Base-by-base conservation (phyloP, 2,329 filamentous ascomycete species). In the Lasiodiplodia gonubiensis region DNA sequence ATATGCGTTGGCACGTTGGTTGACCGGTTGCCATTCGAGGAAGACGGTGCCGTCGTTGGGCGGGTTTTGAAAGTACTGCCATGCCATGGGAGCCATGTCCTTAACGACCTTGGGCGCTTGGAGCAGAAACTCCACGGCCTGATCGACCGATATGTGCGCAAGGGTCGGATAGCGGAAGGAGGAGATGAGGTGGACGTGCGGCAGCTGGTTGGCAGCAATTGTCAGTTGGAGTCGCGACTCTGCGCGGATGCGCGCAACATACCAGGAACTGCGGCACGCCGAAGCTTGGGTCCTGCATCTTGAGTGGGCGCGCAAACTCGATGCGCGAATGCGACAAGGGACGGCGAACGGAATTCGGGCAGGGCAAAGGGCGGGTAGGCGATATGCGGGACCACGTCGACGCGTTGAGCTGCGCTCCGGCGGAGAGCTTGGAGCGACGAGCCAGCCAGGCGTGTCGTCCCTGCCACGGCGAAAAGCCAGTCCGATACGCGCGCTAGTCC, bases 181-280 rank as follows among this genome's bases (percentile, higher is more conserved):
- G 59, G 93, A 97, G 70, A 97, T 85, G 70, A 97, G 88, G 79
- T 98, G 94, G 73, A 97, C 88, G 82, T 98, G 94, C 64, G 89
- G 90, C 76, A 96, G 87, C 92, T 95, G 42, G 23, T 33, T 39
- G 37, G 46, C 51, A 46, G 14, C 27, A 48, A 42, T 48, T 67
- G 57, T 66, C 51, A 68, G 63, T 39, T 54, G 49, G 23, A 27
- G 63, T 54, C 48, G 55, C 30, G 35, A 67, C 33, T 48, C 53
- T 48, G 46, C 23, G 64, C 63, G 54, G 33, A 61, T 63, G 67
- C 52, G 60, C 42, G 48, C 33, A 14, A 60, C 67, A 11, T 67
- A 68, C 67, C 18, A 68, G 49, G 55, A 66, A 63, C 49, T 54
- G 54, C 48, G 64, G 63, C 53, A 68, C 67, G 42, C 57, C 52